Evolutionary conservation across 2,329 filamentous ascomycete species (phyloP), one percentile per base, ranked within the genome.

Genomic region (Talaromyces verruculosus): DNA sequence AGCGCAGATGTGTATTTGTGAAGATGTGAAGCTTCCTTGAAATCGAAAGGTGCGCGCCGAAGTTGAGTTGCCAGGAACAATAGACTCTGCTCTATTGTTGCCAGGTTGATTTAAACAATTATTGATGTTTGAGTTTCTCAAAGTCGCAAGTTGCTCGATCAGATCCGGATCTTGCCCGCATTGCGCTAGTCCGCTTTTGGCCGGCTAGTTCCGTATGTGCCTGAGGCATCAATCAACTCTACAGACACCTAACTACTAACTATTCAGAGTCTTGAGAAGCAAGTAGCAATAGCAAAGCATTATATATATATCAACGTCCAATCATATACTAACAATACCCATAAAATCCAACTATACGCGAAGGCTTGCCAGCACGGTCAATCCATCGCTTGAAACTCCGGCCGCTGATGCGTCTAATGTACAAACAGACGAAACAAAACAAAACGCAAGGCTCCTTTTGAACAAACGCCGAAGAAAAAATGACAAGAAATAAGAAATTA

Each of bases 361-460:
- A 51, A 53, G 22, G 60, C 60, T 63, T 55, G 47, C 58, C 58
- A 61, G 41, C 41, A 45, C 58, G 25, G 58, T 63, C 45, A 63
- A 63, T 41, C 37, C 47, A 37, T 25, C 59, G 19, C 60, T 53
- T 39, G 45, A 62, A 63, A 63, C 61, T 63, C 61, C 61, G 37
- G 60, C 61, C 60, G 61, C 61, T 63, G 37, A 63, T 63, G 61
- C 61, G 61, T 63, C 47, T 63, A 63, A 19, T 63, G 37, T 63
- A 63, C 61, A 63, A 19, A 35, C 17, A 19, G 49, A 51, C 37
- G 22, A 15, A 57, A 57, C 30, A 37, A 57, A 22, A 30, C 47
- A 55, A 63, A 33, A 35, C 22, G 28, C n/a, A 61, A 19, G n/a
- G 33, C 35, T 53, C 47, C 47, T 17, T 55, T 22, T 63, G 22